Percentiles rank a stretch among this genome's conserved stretches.
These are phyloP conservation scores for Luzula sylvatica DNA, from an alignment of 176 grass and related monocot genomes.

Conservation along the genomic window DNA sequence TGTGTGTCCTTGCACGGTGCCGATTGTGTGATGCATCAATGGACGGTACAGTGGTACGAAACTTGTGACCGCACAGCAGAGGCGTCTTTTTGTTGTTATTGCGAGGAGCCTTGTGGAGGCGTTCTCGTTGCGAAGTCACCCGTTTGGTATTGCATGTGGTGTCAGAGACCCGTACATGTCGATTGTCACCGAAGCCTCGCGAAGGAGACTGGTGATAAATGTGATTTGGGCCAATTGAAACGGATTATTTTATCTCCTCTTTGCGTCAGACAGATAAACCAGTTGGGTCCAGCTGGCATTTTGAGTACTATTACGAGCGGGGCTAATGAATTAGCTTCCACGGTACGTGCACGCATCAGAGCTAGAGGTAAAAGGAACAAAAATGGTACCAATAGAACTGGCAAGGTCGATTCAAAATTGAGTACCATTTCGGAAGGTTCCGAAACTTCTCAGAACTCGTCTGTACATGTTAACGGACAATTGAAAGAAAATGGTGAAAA, in stretches of 20 bases:
- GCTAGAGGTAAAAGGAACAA: conserved; percentile 49
- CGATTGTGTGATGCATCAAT: conserved; percentile 67
- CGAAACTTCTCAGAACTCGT: background rate
- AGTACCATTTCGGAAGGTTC: background rate
- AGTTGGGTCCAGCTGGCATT: conserved; percentile 41
- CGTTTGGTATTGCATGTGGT: conserved; percentile 93
- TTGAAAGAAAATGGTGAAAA: conserved; percentile 4
- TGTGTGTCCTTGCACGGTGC: conserved; percentile 63
- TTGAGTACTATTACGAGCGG: conserved; percentile 62
- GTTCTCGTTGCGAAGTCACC: conserved; percentile 49
- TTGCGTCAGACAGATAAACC: conserved; percentile 55
- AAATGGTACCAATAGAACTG: conserved; percentile 6
- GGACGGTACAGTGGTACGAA: conserved; percentile 74
- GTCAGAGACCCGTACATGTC: conserved; percentile 65
- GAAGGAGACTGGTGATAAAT: conserved; percentile 66
- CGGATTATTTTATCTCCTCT: conserved; percentile 69
- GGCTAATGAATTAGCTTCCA: conserved; percentile 74
- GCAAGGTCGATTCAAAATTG: background rate
- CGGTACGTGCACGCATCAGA: conserved; percentile 49
- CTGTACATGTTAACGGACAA: background rate
- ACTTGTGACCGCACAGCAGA: conserved; percentile 48
- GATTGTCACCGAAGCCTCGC: conserved; percentile 71
- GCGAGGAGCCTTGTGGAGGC: conserved; percentile 68
- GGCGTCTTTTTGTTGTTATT: conserved; percentile 65
- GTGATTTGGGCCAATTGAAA: conserved; percentile 68